A percentile compares a stretch with the other conserved stretches of the same genome.
Evolutionary conservation across 139 green algal species (phyloP).

Genomic region (Auxenochlorella pyrenoidosa): DNA sequence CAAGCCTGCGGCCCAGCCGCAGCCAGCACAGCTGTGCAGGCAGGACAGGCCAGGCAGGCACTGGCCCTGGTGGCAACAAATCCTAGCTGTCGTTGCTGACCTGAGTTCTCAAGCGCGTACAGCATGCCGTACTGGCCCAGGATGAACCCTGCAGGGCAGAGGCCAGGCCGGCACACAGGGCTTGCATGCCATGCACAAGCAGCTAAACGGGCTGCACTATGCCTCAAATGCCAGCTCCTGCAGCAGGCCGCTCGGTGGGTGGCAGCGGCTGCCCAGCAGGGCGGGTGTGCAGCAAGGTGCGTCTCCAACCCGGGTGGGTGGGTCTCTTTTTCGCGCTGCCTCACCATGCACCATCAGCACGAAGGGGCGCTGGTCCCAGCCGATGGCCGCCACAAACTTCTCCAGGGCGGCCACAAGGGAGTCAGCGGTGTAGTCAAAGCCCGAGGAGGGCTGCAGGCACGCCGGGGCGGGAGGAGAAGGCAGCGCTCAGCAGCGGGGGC

Average conservation of each 20-base stretch:
- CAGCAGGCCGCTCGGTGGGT: too few species aligned
- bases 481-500: background rate
- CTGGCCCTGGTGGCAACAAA: too few species aligned
- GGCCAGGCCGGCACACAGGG: background rate
- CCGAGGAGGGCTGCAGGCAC: slow-evolving; percentile 32
- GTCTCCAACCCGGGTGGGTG: too few species aligned
- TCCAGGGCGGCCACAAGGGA: slow-evolving; percentile 58
- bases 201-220: too few species aligned
- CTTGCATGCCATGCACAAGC: too few species aligned
- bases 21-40: background rate
- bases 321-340: too few species aligned
- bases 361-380: slow-evolving; percentile 59
- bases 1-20: background rate
- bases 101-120: slow-evolving; percentile 64
- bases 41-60: background rate
- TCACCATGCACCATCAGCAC: slow-evolving; percentile 54
- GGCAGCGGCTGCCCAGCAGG: too few species aligned
- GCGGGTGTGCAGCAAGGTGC: too few species aligned
- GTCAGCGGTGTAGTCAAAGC: slow-evolving; percentile 63
- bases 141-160: slow-evolving; percentile 55
- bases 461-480: background rate
- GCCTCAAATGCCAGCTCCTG: too few species aligned
- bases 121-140: slow-evolving; percentile 78
- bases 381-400: slow-evolving; percentile 55
- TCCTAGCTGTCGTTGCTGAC: background rate